Base-by-base conservation (phyloP, 75 land plant genomes). In the Cryptomeria japonica region DNA sequence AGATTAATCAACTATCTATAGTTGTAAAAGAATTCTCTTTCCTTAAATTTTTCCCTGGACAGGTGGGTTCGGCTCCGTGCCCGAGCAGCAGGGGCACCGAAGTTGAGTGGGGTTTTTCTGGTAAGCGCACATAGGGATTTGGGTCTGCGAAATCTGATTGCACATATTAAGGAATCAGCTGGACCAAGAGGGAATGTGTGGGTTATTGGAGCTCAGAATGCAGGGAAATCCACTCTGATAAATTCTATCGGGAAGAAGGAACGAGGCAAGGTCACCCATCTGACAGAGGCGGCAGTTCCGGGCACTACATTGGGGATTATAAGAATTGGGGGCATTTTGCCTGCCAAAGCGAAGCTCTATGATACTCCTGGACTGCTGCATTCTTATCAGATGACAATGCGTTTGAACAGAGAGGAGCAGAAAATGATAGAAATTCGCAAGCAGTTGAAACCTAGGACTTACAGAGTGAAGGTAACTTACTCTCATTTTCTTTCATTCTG, bases 121-220 rank as follows among this genome's bases (percentile, higher is more conserved):
- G 98, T 98, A 72, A 96, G 98, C 89, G 88, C 98, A 28, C 91
- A 88, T 13, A 96, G 93, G 85, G 96, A 95, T 90, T 87, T 96
- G 90, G 98, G 98, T n/a, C 90, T 98, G 34, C 92, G 93, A 86
- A 93, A 94, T 82, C 88, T 98, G 88, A 85, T 96, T 11, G 55
- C 91, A n/a, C 91, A 87, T 75, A 86, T 98, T 6, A 96, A 92
- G 90, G 92, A 95, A 80, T 80, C 93, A 41, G 98, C 98, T 34
- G 99, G 99, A 41, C 97, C 99, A 25, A 87, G 99, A 51, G 98
- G 99, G 28, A 94, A 98, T 90, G 97, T 95, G 44, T 98, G 99
- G 99, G 94, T 98, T 84, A 90, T 98, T 56, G 98, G 99, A 47
- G 96, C 99, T 14, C 99, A 97, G 85, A 98, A 98, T 92, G 99